Conservation (phyloP, 371 early-diverging fungal species). For the Mortierella sp. region DNA sequence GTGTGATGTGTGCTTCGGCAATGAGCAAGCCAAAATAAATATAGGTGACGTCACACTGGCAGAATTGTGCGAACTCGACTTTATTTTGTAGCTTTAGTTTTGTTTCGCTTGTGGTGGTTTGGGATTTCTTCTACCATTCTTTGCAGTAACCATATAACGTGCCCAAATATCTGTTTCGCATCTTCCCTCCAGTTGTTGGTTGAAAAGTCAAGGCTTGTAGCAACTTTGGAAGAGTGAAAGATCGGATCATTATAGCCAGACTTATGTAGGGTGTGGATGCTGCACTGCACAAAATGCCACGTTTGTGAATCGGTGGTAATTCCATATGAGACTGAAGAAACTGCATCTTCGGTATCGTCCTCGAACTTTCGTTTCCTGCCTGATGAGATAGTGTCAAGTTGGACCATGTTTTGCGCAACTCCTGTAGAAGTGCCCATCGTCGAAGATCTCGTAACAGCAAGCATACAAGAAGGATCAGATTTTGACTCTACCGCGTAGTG, state of each 20-base stretch:
- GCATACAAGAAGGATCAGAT: conserved; percentile 2
- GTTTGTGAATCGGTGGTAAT: neutral
- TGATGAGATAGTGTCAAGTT: conserved; percentile 3
- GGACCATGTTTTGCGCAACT: conserved; percentile 2
- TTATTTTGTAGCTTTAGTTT: neutral
- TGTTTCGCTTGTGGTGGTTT: neutral
- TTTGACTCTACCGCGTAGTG: conserved; percentile 1
- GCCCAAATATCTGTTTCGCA: neutral
- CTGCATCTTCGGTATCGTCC: neutral
- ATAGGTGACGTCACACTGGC: too few species aligned
- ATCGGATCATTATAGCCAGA: conserved; percentile 5
- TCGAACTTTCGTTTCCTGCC: neutral
- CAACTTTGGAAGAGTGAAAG: neutral
- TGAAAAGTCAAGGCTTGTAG: neutral
- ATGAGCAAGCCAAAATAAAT: too few species aligned
- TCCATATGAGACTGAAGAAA: neutral
- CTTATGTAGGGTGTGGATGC: neutral
- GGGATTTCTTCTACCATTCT: neutral
- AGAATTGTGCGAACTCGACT: too few species aligned
- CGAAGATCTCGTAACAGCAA: neutral
- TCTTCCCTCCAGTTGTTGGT: neutral
- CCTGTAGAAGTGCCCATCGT: neutral
- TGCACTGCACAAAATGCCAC: conserved; percentile 7
- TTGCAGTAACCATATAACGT: neutral
- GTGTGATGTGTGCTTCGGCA: too few species aligned